Base-by-base conservation (phyloP, 2,329 filamentous ascomycete genomes). In the Dactylonectria estremocensis region DNA sequence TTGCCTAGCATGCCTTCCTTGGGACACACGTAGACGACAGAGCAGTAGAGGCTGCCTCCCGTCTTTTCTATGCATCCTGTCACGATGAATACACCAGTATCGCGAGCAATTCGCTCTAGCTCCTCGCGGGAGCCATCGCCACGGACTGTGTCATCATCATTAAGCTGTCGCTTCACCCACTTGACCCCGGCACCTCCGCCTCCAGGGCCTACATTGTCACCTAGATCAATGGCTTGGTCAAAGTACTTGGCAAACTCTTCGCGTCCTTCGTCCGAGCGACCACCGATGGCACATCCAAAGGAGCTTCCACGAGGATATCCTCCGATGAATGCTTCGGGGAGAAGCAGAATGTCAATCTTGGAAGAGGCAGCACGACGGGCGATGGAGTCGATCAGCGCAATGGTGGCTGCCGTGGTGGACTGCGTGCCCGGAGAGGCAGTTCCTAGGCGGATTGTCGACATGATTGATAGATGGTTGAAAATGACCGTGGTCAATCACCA, bases 321-420 rank as follows among this genome's bases (percentile, higher is more conserved):
- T 53, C 95, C 95, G 2, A 98, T 87, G 78, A 94, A 97, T 22
- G 95, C 95, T 83, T 98, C 95, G 0, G 95, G 95, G 68, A 98
- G 95, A 59, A 98, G 89, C 31, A 98, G 86, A 56, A 98, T 86
- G 78, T 96, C 86, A 45, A 89, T 82, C 3, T 77, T 73, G 63
- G 82, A 77, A 1, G 79, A 74, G 3, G 91, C 88, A n/a, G 95
- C 95, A 40, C 85, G 82, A 24, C 82, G 82, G 37, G 92, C 91
- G 14, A 92, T 89, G 11, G 79, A 73, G 75, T 90, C 86, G 57
- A 97, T 88, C 40, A 91, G 88, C 7, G 81, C 76, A 62, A 97
- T 87, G 1, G 94, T 97, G 37, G 87, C 83, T 24, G 82, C 56
- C 1, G 84, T 86, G 16, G 86, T 87, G 58, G 83, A 70, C 63